A percentile compares a stretch with the other conserved stretches of the same genome.
Evolutionary conservation across 2,329 filamentous ascomycete species (phyloP).

Genomic region (Hypoxylon sp.): DNA sequence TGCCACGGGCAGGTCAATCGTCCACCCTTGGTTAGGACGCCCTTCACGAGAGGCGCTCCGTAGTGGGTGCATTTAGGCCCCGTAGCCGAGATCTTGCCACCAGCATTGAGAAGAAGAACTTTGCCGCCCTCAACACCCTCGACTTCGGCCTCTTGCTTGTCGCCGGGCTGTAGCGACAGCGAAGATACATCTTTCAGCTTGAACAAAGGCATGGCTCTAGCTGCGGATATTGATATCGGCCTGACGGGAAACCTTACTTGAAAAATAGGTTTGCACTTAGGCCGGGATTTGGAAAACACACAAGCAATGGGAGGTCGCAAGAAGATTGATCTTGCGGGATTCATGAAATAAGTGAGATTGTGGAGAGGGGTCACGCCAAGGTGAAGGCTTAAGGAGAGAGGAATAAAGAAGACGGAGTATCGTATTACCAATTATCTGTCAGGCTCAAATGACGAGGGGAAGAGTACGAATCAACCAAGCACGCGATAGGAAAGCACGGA

Average conservation of each 20-base stretch:
- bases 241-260: conserved; percentile 23
- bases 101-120: conserved; percentile 85
- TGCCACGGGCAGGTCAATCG: conserved; percentile 96
- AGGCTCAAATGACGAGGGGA: conserved; percentile 24
- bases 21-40: conserved; percentile 85
- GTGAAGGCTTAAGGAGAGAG: conserved; percentile 1
- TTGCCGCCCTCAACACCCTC: conserved; percentile 90
- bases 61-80: conserved; percentile 92
- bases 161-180: conserved; percentile 80
- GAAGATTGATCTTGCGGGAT: conserved; percentile 43
- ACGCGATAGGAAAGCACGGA: conserved; percentile 15
- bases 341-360: conserved; percentile 45
- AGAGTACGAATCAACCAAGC: conserved; percentile 26
- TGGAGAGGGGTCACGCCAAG: background rate
- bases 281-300: conserved; percentile 26
- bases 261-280: conserved; percentile 7
- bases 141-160: conserved; percentile 91
- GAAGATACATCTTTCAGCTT: conserved; percentile 83
- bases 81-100: conserved; percentile 82
- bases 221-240: conserved; percentile 44
- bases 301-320: conserved; percentile 33
- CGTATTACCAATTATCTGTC: conserved; percentile 33
- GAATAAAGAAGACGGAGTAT: conserved; percentile 1
- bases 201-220: conserved; percentile 69
- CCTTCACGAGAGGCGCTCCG: conserved; percentile 89